Base-by-base conservation (phyloP, 805 yeast species). In the Metschnikowia aberdeeniae region DNA sequence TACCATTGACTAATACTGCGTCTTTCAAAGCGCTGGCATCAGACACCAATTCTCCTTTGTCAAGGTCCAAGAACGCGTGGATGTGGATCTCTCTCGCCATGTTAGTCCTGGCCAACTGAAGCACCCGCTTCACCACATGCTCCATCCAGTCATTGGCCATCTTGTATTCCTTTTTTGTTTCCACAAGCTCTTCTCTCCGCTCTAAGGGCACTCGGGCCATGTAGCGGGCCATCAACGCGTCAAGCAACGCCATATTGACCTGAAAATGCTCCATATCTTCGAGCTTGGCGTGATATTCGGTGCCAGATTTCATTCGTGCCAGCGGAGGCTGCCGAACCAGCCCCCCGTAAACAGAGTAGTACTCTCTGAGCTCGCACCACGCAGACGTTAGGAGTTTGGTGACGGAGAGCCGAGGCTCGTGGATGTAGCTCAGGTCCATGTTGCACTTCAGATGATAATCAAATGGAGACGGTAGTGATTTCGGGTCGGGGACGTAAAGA, bases 331-430 rank as follows among this genome's bases (percentile, higher is more conserved):
- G 31, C 30, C 39, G 35, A 4, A 36, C 47, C 5, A 73, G 64
- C 17, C 72, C 71, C 0, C 82, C 64, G 52, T 76, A 84, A 0
- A 80, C 57, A 20, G 72, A 70, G 57, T 79, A 85, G 47, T 75
- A 70, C 14, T 66, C 70, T 34, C 80, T 64, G 37, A 85, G 62
- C 60, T 86, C 92, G 66, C 93, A 86, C 86, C 89, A 85, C 12
- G 72, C 62, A 28, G 75, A 69, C 0, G 84, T 77, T 9, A 82
- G 61, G 7, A 86, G 58, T 44, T 72, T 75, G 0, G 90, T 82
- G 4, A 84, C 89, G 1, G 81, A 75, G 12, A 81, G 58, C 34
- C 85, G 47, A 17, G 58, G 58, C 31, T 50, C 49, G 2, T 41
- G 12, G 17, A 49, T 24, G 37, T 51, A 48, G 13, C 47, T 44